Base-by-base conservation (phyloP, 2,329 filamentous ascomycete species). In the Alternaria triticimaculans region DNA sequence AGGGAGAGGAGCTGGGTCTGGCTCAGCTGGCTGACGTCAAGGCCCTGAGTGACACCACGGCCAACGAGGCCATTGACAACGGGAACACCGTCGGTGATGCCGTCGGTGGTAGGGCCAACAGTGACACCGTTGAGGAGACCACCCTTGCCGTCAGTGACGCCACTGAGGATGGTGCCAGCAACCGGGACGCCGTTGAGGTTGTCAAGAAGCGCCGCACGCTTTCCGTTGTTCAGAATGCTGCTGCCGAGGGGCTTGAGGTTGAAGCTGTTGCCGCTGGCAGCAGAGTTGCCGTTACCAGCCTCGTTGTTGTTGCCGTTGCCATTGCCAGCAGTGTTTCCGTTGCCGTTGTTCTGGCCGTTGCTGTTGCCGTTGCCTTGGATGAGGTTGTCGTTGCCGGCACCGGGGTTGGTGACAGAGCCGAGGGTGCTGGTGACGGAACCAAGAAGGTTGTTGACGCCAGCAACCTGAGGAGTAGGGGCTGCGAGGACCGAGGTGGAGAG, bases 401-500 rank as follows among this genome's bases (percentile, higher is more conserved):
- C n/a, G 12, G 66, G 62, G 53, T 60, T 60, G 45, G 65, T 66
- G 30, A 66, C 33, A 6, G 68, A 66, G 18, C 62, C 63, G 14
- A 67, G 21, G 46, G 66, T 55, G 54, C 55, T 66, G 23, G 30
- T 55, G 6, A 48, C 30, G 21, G 44, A 37, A 53, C 28, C 49
- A 53, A 53, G 20, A 21, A 41, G 20, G 14, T 21, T 21, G 15
- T 30, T n/a, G 49, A 53, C 20, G 23, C 20, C 49, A 41, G 49
- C 49, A 21, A 66, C 23, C 43, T 68, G 62, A 10, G 67, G 67
- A 23, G 60, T 64, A 25, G 70, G 70, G 4, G 70, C 70, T 14
- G 67, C 54, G n/a, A 67, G 43, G 18, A 70, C 67, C 23, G 68
- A 63, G 26, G 68, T 62, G 21, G 65, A 62, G 51, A 72, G 58